Conservation (phyloP, 2,329 filamentous ascomycete species). For the Epichloe typhina region DNA sequence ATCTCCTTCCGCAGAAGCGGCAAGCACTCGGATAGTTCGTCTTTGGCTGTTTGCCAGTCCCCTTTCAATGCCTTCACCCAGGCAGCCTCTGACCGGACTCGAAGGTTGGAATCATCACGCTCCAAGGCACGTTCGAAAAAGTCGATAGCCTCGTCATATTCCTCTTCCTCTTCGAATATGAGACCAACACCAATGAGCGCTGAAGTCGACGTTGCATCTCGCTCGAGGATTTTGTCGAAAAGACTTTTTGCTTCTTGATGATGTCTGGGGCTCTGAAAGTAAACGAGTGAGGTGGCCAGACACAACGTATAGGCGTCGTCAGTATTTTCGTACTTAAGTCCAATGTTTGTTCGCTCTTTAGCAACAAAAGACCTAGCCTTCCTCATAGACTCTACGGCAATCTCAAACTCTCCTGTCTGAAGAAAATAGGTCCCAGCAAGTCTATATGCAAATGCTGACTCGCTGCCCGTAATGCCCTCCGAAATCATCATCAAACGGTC, state of each 20-base stretch:
- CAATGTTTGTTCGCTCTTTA: constrained; percentile 51
- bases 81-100: constrained; percentile 72
- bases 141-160: constrained; percentile 67
- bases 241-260: constrained; percentile 78
- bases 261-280: constrained; percentile 79
- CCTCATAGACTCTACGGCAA: constrained; percentile 64
- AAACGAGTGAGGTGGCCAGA: constrained; percentile 78
- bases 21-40: constrained; percentile 59
- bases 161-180: constrained; percentile 85
- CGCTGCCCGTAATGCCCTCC: constrained; percentile 51
- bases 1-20: constrained; percentile 49
- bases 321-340: constrained; percentile 54
- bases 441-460: constrained; percentile 71
- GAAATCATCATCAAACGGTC: constrained; percentile 73
- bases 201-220: constrained; percentile 62
- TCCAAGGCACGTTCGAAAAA: constrained; percentile 67
- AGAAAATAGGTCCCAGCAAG: constrained; percentile 76
- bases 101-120: constrained; percentile 60
- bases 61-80: constrained; percentile 84
- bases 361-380: constrained; percentile 52
- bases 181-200: constrained; percentile 83
- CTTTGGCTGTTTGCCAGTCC: constrained; percentile 53
- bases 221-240: constrained; percentile 68
- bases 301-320: constrained; percentile 62
- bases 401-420: constrained; percentile 73